These are phyloP conservation scores for Daedalea quercina DNA, from an alignment of 768 basidiomycete genomes.

Conservation along the genomic window DNA sequence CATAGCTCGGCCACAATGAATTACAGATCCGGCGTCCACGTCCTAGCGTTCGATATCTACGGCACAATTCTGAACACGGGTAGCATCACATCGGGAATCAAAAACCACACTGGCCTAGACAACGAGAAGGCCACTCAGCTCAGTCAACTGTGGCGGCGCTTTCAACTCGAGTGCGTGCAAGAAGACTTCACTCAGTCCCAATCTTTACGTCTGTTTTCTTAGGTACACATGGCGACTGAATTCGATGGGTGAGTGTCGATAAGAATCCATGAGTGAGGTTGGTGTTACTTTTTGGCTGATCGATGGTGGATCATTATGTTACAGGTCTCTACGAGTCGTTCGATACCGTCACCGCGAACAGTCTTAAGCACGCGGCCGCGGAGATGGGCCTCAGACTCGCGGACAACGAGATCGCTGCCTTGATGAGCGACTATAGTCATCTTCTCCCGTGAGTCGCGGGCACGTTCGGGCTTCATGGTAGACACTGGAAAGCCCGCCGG, in stretches of 20 bases:
- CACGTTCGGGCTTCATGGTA: neutral
- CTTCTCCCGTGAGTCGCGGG: conserved; percentile 13
- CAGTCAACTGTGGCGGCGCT: conserved; percentile 17
- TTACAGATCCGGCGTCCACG: neutral
- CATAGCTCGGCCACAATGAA: no score
- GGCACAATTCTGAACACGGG: conserved; percentile 24
- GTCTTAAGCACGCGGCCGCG: conserved; percentile 19
- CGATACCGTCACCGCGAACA: conserved; percentile 18
- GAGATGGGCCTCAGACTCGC: conserved; percentile 9
- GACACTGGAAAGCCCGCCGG: no score
- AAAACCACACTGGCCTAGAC: neutral
- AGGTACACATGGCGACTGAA: conserved; percentile 27
- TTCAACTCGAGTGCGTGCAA: conserved; percentile 22
- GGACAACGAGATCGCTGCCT: conserved; percentile 1
- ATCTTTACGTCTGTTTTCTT: neutral
- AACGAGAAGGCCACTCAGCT: conserved; percentile 10
- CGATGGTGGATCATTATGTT: neutral
- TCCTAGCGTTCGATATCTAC: conserved; percentile 26
- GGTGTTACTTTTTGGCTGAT: no score
- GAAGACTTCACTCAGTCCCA: no score
- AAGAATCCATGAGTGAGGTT: no score
- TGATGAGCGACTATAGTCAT: conserved; percentile 19
- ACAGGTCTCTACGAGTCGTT: conserved; percentile 23
- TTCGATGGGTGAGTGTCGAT: conserved; percentile 8
- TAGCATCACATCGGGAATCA: conserved; percentile 12